Conservation (phyloP, 1,284 basidiomycete genomes). For the Vanrija sp. region DNA sequence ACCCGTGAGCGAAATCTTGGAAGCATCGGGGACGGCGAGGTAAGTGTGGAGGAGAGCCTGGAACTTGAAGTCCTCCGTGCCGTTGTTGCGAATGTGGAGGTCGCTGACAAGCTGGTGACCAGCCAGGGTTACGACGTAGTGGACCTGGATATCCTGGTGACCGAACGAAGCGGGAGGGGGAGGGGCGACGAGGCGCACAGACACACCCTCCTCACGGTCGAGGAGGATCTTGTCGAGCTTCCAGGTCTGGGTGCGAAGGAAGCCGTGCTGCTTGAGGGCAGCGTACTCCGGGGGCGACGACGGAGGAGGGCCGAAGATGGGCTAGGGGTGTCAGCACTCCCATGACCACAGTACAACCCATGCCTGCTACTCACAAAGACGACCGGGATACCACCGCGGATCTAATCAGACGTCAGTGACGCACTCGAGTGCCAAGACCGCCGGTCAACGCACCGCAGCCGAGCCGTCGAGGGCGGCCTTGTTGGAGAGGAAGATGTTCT, state of each 20-base stretch:
- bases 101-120: conserved; percentile 71
- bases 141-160: conserved; percentile 59
- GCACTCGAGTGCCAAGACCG: not conserved
- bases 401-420: conserved; percentile 20
- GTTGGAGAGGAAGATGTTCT: conserved; percentile 75
- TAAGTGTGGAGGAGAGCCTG: conserved; percentile 86
- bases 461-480: conserved; percentile 70
- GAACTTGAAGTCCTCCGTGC: conserved; percentile 59
- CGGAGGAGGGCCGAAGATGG: conserved; percentile 73
- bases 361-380: conserved; percentile 55
- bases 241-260: conserved; percentile 72
- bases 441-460: conserved; percentile 52
- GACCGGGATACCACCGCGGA: conserved; percentile 78
- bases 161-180: conserved; percentile 59
- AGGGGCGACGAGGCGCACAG: conserved; percentile 63
- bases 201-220: conserved; percentile 67
- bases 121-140: conserved; percentile 71
- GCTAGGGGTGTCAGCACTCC: conserved; percentile 40
- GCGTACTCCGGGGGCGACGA: conserved; percentile 53
- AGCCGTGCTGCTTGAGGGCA: conserved; percentile 76
- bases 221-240: conserved; percentile 60
- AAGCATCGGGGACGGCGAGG: conserved; percentile 62
- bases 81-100: conserved; percentile 68
- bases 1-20: conserved; percentile 35
- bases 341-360: not conserved